Conservation (phyloP, 139 green algal genomes). For the Chlamydomonas urium region DNA sequence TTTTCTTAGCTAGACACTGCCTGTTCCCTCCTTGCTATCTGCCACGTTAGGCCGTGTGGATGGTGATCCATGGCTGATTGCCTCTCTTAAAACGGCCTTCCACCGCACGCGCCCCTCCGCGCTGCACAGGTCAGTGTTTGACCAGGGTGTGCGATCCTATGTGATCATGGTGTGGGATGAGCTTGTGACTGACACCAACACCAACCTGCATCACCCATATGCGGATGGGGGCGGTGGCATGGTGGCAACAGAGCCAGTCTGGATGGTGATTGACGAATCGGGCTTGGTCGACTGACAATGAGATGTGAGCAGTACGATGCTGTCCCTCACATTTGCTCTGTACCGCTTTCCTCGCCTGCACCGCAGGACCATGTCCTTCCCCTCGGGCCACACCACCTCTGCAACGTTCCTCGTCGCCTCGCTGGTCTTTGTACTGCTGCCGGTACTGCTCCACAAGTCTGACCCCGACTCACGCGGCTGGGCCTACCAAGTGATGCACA, state of each 20-base stretch:
- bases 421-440: constrained; percentile 8
- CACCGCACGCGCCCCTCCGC: neutral
- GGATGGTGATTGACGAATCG: neutral
- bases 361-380: neutral
- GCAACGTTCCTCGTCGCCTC: constrained; percentile 7
- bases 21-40: no score
- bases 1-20: no score
- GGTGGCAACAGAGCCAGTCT: no score
- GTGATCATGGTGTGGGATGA: neutral
- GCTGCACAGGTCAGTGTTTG: neutral
- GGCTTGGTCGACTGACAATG: neutral
- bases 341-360: neutral
- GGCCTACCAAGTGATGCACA: no score
- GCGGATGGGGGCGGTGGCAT: no score
- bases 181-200: neutral
- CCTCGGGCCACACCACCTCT: neutral
- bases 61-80: neutral
- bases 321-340: neutral
- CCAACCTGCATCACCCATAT: neutral
- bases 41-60: no score
- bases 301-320: neutral
- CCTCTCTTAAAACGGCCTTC: neutral
- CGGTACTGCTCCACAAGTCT: neutral
- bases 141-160: no score
- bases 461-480: no score